A percentile compares a stretch with the other conserved stretches of the same genome.
Evolutionary conservation across 805 yeast genomes (phyloP).

Genomic region (Kurtzmaniella fragi): DNA sequence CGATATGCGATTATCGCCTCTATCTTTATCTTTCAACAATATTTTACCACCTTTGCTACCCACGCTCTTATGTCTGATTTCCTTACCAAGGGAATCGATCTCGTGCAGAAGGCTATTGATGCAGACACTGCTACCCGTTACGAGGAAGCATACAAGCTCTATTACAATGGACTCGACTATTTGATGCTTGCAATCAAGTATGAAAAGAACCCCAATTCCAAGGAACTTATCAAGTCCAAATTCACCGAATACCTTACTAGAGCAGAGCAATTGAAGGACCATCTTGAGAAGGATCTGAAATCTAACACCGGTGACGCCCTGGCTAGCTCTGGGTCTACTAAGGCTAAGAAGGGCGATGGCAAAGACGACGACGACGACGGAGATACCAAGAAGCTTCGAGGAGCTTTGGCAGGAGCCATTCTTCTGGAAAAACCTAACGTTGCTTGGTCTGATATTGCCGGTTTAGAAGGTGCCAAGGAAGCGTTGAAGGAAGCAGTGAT

Average conservation of each 20-base stretch:
- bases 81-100: conserved; percentile 88
- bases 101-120: conserved; percentile 91
- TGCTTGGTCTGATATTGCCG: conserved; percentile 92
- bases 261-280: conserved; percentile 91
- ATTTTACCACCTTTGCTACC: too few species aligned
- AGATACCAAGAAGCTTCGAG: conserved; percentile 83
- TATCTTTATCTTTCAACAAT: too few species aligned
- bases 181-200: conserved; percentile 90
- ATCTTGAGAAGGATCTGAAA: conserved; percentile 60
- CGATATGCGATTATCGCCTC: too few species aligned
- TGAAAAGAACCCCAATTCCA: conserved; percentile 85
- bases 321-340: conserved; percentile 54
- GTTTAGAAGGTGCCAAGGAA: conserved; percentile 80
- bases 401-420: conserved; percentile 89
- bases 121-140: conserved; percentile 86
- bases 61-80: conserved; percentile 46
- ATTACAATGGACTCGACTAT: conserved; percentile 90
- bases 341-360: conserved; percentile 46
- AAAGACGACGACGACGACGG: conserved; percentile 66
- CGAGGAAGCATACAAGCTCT: conserved; percentile 90
- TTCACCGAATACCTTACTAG: conserved; percentile 87
- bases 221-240: conserved; percentile 81
- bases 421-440: conserved; percentile 89
- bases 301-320: conserved; percentile 43
- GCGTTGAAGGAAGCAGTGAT: conserved; percentile 93